Conservation (phyloP, 2,329 filamentous ascomycete species). For the Claviceps paspali region DNA sequence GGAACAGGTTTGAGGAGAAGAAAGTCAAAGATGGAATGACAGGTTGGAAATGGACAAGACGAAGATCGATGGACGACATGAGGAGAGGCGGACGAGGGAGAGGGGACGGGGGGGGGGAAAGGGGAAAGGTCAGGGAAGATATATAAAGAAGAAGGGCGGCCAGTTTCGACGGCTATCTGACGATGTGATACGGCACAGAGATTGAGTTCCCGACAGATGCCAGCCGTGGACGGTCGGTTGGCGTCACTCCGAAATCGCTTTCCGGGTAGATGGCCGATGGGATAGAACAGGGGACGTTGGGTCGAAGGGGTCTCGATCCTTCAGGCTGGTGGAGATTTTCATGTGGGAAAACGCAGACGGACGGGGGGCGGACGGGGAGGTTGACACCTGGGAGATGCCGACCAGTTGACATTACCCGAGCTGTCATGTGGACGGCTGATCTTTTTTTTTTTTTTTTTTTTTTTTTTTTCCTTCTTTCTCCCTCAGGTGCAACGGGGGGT, state of each 20-base stretch:
- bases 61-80: not conserved
- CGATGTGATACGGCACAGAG: too few species aligned
- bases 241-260: not conserved
- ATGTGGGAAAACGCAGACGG: not conserved
- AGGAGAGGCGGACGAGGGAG: not conserved
- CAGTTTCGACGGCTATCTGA: too few species aligned
- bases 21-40: not conserved
- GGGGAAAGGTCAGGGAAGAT: too few species aligned
- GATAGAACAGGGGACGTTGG: too few species aligned
- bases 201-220: not conserved
- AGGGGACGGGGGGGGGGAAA: too few species aligned
- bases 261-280: not conserved
- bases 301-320: not conserved
- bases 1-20: too few species aligned
- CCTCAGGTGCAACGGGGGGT: not conserved
- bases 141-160: too few species aligned
- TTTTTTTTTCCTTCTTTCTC: too few species aligned
- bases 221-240: not conserved
- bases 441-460: too few species aligned
- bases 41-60: not conserved
- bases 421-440: conserved; percentile 2
- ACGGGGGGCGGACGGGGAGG: not conserved
- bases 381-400: not conserved
- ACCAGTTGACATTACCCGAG: not conserved
- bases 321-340: not conserved